These are phyloP conservation scores for Zygosaccharomyces siamensis DNA, from an alignment of 805 yeast genomes.

Conservation along the genomic window DNA sequence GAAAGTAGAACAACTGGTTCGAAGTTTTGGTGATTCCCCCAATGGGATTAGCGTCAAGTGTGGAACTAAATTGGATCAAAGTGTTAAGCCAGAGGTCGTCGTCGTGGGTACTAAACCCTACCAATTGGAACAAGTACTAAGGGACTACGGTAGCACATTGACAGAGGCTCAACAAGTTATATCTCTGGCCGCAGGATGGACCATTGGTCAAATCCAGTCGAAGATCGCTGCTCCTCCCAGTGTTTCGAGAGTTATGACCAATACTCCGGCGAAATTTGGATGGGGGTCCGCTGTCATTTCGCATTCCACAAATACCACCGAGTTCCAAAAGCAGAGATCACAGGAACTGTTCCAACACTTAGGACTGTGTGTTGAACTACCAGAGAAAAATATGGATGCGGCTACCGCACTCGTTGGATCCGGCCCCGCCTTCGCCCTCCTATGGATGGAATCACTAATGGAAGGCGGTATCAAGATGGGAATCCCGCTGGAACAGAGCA, in stretches of 20 bases:
- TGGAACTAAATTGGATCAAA: constrained; percentile 59
- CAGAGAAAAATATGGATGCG: constrained; percentile 93
- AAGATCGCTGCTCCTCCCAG: constrained; percentile 37
- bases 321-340: constrained; percentile 36
- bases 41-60: constrained; percentile 47
- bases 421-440: constrained; percentile 89
- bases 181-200: constrained; percentile 90
- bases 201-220: constrained; percentile 57
- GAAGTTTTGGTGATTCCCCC: constrained; percentile 40
- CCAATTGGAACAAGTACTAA: constrained; percentile 58
- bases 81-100: constrained; percentile 59
- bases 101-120: constrained; percentile 88
- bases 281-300: constrained; percentile 93
- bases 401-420: constrained; percentile 94
- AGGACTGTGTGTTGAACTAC: constrained; percentile 58
- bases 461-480: constrained; percentile 97
- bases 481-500: constrained; percentile 76
- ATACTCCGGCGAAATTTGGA: constrained; percentile 92
- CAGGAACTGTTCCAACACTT: constrained; percentile 51
- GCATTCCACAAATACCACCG: constrained; percentile 49
- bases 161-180: constrained; percentile 58
- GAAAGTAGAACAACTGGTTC: constrained; percentile 46
- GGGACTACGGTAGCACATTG: constrained; percentile 40
- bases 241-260: constrained; percentile 94
- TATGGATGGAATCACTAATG: constrained; percentile 84